These are phyloP conservation scores for Raphanus raphanistrum DNA, from an alignment of 345 rosid genomes.

Conservation along the genomic window DNA sequence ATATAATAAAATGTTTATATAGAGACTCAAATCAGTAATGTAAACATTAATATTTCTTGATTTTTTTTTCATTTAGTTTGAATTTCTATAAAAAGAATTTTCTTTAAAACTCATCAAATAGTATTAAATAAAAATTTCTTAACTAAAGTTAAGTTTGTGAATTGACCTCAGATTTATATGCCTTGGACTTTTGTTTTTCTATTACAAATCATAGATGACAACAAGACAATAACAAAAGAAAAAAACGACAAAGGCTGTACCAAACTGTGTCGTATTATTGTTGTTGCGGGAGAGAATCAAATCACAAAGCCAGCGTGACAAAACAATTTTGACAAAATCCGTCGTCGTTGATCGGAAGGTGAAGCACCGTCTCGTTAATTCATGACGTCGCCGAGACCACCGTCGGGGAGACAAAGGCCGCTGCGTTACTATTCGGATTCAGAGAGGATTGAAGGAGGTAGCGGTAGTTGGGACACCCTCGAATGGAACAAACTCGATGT, in stretches of 20 bases:
- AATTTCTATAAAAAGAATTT: too few relatives aligned
- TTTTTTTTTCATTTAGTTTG: not conserved
- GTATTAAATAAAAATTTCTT: too few relatives aligned
- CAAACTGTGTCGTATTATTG: conserved; percentile 29
- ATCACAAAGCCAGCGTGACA: conserved; percentile 1
- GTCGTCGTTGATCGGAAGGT: conserved; percentile 39
- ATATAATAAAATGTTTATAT: not conserved
- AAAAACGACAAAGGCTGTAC: conserved; percentile 20
- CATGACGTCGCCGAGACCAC: conserved; percentile 50
- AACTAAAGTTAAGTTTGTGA: not conserved
- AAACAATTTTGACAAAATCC: conserved; percentile 4
- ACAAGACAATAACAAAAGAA: not conserved
- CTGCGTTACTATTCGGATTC: conserved; percentile 46
- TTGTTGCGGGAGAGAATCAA: conserved; percentile 17
- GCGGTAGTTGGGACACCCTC: conserved; percentile 79
- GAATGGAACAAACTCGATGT: conserved; percentile 89
- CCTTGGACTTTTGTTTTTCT: not conserved
- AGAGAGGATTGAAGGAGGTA: conserved; percentile 65
- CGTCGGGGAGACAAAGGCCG: conserved; percentile 48
- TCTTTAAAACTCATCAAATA: too few relatives aligned
- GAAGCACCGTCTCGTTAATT: not conserved
- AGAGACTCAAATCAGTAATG: not conserved
- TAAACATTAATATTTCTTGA: too few relatives aligned
- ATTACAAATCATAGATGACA: not conserved
- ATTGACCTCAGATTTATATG: not conserved